phyloP scores from a whole-genome alignment of 73 alveolate genomes.

The Halteria grandinella region DNA sequence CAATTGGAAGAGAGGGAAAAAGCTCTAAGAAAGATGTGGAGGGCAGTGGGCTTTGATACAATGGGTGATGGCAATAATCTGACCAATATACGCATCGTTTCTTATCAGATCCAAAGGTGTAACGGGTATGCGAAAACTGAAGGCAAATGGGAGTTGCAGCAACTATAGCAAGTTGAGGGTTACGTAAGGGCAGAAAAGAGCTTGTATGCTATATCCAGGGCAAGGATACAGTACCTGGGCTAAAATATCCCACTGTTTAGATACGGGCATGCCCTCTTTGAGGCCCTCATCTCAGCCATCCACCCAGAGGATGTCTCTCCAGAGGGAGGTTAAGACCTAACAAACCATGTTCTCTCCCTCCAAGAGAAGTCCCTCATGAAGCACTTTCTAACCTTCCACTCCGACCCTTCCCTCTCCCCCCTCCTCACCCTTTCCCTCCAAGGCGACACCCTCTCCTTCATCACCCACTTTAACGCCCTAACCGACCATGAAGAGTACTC shows the following conservation, averaged over 20 bases:
- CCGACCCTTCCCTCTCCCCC: not conserved
- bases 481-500: not conserved
- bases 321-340: too few relatives aligned
- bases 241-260: constrained; percentile 42
- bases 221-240: constrained; percentile 43
- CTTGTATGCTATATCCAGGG: constrained; percentile 43
- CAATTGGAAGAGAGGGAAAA: too few relatives aligned
- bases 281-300: constrained; percentile 30
- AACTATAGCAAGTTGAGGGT: too few relatives aligned
- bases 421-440: not conserved
- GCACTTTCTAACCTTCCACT: not conserved
- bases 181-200: too few relatives aligned
- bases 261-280: constrained; percentile 26
- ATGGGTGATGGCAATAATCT: too few relatives aligned
- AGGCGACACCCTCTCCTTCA: constrained; percentile 26
- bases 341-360: not conserved
- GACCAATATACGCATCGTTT: too few relatives aligned
- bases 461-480: constrained; percentile 1
- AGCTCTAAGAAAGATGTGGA: too few relatives aligned
- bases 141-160: too few relatives aligned
- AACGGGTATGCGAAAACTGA: too few relatives aligned
- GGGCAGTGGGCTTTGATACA: too few relatives aligned
- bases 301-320: constrained; percentile 18
- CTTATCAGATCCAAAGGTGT: too few relatives aligned
- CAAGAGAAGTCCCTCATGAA: constrained; percentile 10